These are phyloP conservation scores for Venturiaceae sp. DNA, from an alignment of 2,329 filamentous ascomycete genomes.

Conservation along the genomic window DNA sequence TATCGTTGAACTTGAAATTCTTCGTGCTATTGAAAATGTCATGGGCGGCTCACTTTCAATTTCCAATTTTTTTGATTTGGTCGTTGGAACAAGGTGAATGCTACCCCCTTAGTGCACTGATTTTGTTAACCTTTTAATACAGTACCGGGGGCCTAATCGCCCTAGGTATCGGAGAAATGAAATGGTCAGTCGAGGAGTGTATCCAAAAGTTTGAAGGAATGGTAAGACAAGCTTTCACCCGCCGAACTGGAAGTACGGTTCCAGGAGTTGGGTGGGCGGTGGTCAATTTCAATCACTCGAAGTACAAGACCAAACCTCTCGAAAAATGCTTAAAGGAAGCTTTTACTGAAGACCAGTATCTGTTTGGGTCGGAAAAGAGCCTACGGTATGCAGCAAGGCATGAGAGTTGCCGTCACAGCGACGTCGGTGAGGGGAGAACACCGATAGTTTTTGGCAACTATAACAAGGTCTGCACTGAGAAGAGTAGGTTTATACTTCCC, in stretches of 20 bases:
- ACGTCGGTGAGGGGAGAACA: not conserved
- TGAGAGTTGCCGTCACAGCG: not conserved
- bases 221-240: conserved; percentile 31
- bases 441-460: not conserved
- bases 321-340: conserved; percentile 22
- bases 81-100: conserved; percentile 10
- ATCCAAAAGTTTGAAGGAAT: conserved; percentile 27
- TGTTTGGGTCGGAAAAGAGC: conserved; percentile 27
- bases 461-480: not conserved
- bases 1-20: conserved; percentile 8
- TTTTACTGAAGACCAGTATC: conserved; percentile 23
- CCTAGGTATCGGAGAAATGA: conserved; percentile 28
- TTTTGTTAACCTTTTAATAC: too few species aligned
- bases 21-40: conserved; percentile 2
- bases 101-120: too few species aligned
- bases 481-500: too few species aligned
- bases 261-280: conserved; percentile 23
- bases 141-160: conserved; percentile 37
- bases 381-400: too few species aligned
- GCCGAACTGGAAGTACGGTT: conserved; percentile 21
- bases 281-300: conserved; percentile 19
- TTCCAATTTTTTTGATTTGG: not conserved
- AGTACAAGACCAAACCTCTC: conserved; percentile 26
- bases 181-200: conserved; percentile 29
- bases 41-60: not conserved